Base-by-base conservation (phyloP, 192 early-diverging fungal species). In the Backusella westeae region DNA sequence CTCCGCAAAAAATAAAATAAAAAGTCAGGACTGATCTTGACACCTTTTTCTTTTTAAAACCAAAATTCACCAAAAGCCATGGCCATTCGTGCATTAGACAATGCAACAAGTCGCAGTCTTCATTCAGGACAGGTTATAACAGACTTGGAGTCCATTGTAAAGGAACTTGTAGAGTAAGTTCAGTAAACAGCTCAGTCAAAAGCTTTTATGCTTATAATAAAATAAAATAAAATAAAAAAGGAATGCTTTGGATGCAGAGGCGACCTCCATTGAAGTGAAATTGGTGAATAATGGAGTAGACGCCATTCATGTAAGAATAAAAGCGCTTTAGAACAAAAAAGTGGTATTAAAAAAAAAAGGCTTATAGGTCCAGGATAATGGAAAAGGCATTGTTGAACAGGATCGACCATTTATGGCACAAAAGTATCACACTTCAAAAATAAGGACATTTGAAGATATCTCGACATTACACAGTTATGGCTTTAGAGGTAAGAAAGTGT, bases 101-200 rank as follows among this genome's bases (percentile, higher is more conserved):
- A 29, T 23, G 29, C 52, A 4, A 85, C 83, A 4, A 52, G 80
- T 67, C 21, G 81, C 10, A 29, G n/a, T 14, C 59, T 85, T 68
- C 70, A 82, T 36, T 77, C 78, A 21, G 83, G 83, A 17, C 83
- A 85, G 75, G 81, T 85, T 19, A 85, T 85, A 49, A 73, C 74
- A 1, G 53, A 77, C 75, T 26, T 82, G 8, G 78, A 77, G 0
- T 53, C 74, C 23, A 75, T 85, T 38, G 78, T 82, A 15, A 85
- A 85, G 44, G 83, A 85, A 26, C 69, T 85, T 6, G 39, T 85
- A 32, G 83, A 85, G 83, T 82, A 82, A 46, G 72, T 32, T 32
- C 32, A 32, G 2, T 32, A 32, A 32, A 32, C 32, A 32, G 32
- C 32, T 3, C 77, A 14, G 9, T 46, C 7, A 52, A 41, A 39